Evolutionary conservation across 352 stramenopile genomes (phyloP).

Genomic region (Hyaloperonospora brassicae): DNA sequence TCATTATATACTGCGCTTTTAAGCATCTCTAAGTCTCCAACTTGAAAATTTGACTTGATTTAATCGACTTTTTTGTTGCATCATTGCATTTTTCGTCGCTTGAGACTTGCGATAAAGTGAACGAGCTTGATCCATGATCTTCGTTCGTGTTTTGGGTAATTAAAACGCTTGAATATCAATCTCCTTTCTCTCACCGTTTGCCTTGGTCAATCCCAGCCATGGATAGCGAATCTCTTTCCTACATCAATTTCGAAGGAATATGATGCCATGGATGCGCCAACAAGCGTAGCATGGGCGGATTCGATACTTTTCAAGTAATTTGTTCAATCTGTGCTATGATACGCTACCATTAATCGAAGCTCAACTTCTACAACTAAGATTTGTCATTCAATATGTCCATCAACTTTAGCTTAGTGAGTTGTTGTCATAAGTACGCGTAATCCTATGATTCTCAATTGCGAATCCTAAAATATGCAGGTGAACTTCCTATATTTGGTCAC

Average conservation of each 20-base stretch:
- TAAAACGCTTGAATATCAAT: not conserved
- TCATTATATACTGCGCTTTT: not conserved
- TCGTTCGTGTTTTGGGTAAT: too few relatives aligned
- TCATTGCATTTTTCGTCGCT: not conserved
- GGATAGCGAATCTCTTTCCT: not conserved
- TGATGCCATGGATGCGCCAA: not conserved
- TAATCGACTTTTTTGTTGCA: not conserved
- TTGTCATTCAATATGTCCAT: constrained; percentile 3
- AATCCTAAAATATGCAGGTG: constrained; percentile 7
- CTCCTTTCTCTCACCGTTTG: not conserved
- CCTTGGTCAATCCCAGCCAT: not conserved
- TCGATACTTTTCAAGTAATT: constrained; percentile 4
- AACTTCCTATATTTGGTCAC: constrained; percentile 5
- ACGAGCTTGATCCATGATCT: not conserved
- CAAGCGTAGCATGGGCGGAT: constrained; percentile 8
- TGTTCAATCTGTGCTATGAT: constrained; percentile 12
- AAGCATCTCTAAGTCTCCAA: not conserved
- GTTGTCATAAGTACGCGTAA: constrained; percentile 9
- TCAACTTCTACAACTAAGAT: constrained; percentile 4
- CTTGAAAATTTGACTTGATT: constrained; percentile 1
- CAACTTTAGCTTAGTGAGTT: constrained; percentile 4
- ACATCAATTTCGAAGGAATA: not conserved
- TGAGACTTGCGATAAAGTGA: not conserved
- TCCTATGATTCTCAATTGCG: constrained; percentile 5
- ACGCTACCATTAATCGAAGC: constrained; percentile 6